Base-by-base conservation (phyloP, 257 asterid species). In the Penstemon eatonii region DNA sequence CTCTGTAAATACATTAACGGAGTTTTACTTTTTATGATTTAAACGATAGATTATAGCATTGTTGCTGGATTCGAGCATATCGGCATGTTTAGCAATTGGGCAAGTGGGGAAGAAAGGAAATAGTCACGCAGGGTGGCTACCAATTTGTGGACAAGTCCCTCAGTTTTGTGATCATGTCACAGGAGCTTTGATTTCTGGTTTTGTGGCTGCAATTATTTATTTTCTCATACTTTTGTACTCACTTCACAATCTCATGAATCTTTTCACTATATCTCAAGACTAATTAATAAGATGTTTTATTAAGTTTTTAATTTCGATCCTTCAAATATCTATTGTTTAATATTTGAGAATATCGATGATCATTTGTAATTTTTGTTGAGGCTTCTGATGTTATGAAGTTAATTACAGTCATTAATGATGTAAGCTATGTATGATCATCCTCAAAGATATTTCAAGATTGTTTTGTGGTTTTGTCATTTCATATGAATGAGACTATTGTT, bases 111-210 rank as follows among this genome's bases (percentile, higher is more conserved):
- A 84, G 83, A 65, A 80, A 0, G 96, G 96, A 54, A 89, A 92
- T 52, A 70, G 65, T 11, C 83, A 87, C 63, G 96, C 98, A 6
- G 98, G 98, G 3, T 92, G 98, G 98, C 85, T 86, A 36, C 96
- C 92, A 3, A 89, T 89, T 6, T 89, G 96, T 42, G 87, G 85
- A 5, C 96, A 87, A 83, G 98, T 89, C 60, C 95, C 96, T 3
- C 87, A 86, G 66, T 89, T 87, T 53, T 92, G 98, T 74, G 86
- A 83, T 44, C 92, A 71, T 25, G 77, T 85, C 0, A 70, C 82
- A 0, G 89, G 85, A 59, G 88, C 98, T 68, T 51, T 92, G 45
- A 25, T 87, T 47, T 86, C 89, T 79, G 89, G 84, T 7, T 89
- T 89, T 68, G 89, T 73, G 52, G 96, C 92, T 52, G 72, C 85